Percentiles rank a stretch among this genome's conserved stretches.
Conservation (phyloP, 495 filamentous ascomycete genomes). For the Aspergillus ellipticus region DNA sequence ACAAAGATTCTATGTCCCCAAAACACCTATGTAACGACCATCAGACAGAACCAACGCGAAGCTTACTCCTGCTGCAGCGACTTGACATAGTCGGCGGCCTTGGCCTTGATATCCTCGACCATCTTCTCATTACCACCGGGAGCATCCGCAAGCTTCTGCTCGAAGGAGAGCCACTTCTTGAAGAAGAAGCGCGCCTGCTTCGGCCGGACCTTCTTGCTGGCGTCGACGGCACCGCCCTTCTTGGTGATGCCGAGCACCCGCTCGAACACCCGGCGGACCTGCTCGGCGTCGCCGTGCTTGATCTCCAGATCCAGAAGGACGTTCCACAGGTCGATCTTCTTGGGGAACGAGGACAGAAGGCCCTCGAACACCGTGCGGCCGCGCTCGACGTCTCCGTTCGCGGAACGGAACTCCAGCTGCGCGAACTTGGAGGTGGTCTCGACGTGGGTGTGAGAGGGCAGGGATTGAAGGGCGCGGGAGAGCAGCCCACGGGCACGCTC, state of each 20-base stretch:
- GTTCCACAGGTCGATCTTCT: constrained; percentile 89
- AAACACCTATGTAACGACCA: constrained; percentile 3
- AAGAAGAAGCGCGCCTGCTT: constrained; percentile 78
- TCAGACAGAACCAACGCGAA: neutral
- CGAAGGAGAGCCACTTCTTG: constrained; percentile 76
- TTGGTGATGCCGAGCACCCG: constrained; percentile 60
- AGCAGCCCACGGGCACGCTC: constrained; percentile 75
- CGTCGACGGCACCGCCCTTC: constrained; percentile 46
- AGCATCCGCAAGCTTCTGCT: constrained; percentile 53
- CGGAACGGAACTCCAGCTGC: constrained; percentile 81
- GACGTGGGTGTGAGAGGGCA: constrained; percentile 67
- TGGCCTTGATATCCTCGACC: constrained; percentile 67
- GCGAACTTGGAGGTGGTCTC: constrained; percentile 82
- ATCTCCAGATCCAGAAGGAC: constrained; percentile 85
- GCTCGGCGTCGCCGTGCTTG: constrained; percentile 56
- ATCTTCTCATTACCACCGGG: constrained; percentile 63
- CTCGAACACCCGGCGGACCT: constrained; percentile 73
- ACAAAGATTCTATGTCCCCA: constrained; percentile 3
- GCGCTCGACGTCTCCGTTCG: constrained; percentile 81
- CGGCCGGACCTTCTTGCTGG: constrained; percentile 55
- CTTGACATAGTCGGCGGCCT: constrained; percentile 66
- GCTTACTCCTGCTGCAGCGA: constrained; percentile 44
- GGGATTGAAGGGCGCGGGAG: constrained; percentile 80
- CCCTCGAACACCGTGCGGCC: constrained; percentile 94
- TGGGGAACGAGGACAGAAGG: constrained; percentile 76